These are phyloP conservation scores for Fusarium burgessii DNA, from an alignment of 2,329 filamentous ascomycete species.

Conservation along the genomic window DNA sequence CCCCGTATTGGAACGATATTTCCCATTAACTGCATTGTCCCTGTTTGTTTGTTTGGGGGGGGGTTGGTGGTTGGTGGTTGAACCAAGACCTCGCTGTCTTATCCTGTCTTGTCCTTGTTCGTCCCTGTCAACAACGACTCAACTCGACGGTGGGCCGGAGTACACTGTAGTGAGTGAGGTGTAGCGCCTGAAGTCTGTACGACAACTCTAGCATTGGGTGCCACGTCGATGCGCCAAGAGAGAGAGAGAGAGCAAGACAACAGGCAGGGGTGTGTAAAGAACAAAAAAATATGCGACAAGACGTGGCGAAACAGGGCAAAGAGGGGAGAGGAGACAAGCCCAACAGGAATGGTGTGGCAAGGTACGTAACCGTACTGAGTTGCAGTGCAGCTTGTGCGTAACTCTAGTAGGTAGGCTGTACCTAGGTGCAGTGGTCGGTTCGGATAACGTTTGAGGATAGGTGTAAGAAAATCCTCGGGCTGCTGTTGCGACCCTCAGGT, in stretches of 20 bases:
- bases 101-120: constrained; percentile 3
- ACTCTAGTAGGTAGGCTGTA: background rate
- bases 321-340: constrained; percentile 39
- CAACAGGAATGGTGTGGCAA: constrained; percentile 40
- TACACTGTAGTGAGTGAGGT: constrained; percentile 10
- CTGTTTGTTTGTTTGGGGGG: background rate
- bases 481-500: constrained; percentile 20
- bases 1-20: background rate
- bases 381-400: constrained; percentile 1
- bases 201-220: constrained; percentile 20
- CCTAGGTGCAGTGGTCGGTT: constrained; percentile 3
- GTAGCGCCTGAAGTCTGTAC: constrained; percentile 11
- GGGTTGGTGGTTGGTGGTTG: constrained; percentile 3
- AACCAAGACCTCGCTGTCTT: constrained; percentile 1
- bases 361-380: constrained; percentile 6
- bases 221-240: constrained; percentile 26
- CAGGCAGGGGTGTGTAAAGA: constrained; percentile 27
- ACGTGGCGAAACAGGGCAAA: constrained; percentile 33
- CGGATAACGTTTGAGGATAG: constrained; percentile 17
- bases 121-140: background rate
- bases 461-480: constrained; percentile 15
- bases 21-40: background rate
- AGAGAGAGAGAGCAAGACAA: constrained; percentile 10
- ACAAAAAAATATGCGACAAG: constrained; percentile 8
- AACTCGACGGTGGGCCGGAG: constrained; percentile 12